Percentiles rank a stretch among this genome's conserved stretches.
phyloP scores from a whole-genome alignment of 345 rosid genomes.

The Reutealis trisperma region DNA sequence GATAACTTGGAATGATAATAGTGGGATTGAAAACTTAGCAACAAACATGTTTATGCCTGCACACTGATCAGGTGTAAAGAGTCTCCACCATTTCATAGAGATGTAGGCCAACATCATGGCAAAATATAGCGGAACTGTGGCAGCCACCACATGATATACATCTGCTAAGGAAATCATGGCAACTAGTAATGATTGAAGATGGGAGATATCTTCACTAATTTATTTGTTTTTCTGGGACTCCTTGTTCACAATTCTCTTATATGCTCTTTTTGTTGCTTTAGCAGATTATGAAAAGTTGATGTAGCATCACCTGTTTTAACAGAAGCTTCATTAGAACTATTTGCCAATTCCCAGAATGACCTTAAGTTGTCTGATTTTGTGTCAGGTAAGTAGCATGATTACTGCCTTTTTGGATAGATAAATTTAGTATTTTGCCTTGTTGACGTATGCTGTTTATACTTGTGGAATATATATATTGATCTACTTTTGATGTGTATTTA shows the following conservation, averaged over 20 bases:
- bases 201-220: slow-evolving; percentile 1
- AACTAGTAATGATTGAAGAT: slow-evolving; percentile 7
- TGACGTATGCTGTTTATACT: background rate
- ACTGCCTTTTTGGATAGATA: background rate
- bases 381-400: slow-evolving; percentile 9
- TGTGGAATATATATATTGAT: background rate
- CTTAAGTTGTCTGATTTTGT: slow-evolving; percentile 18
- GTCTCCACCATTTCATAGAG: slow-evolving; percentile 64
- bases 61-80: slow-evolving; percentile 83
- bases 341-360: slow-evolving; percentile 35
- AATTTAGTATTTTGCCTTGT: background rate
- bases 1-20: slow-evolving; percentile 74
- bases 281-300: slow-evolving; percentile 28
- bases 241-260: slow-evolving; percentile 22
- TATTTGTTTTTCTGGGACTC: background rate
- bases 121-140: slow-evolving; percentile 78
- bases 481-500: background rate
- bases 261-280: slow-evolving; percentile 28
- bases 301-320: slow-evolving; percentile 21
- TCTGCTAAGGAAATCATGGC: slow-evolving; percentile 62
- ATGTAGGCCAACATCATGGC: slow-evolving; percentile 71
- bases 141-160: slow-evolving; percentile 74
- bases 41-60: slow-evolving; percentile 90
- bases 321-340: slow-evolving; percentile 31
- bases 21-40: slow-evolving; percentile 79